These are phyloP conservation scores for Suillus plorans DNA, from an alignment of 768 basidiomycete genomes.

Conservation along the genomic window DNA sequence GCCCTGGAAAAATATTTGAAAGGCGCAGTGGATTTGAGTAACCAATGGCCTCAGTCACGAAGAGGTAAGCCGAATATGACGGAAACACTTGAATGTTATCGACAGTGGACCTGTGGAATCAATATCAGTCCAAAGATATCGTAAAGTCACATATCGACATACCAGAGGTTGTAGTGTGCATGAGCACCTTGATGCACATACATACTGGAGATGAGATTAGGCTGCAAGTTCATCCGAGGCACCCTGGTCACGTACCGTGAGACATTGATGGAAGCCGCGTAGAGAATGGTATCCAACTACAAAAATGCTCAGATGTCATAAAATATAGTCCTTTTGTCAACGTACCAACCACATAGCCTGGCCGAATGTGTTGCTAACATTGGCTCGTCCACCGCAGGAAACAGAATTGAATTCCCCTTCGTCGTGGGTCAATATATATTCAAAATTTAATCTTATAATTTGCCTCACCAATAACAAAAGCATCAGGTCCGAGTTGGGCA, in stretches of 20 bases:
- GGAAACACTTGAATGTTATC: slow-evolving; percentile 53
- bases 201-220: slow-evolving; percentile 29
- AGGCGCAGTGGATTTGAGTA: slow-evolving; percentile 43
- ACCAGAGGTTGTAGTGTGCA: slow-evolving; percentile 52
- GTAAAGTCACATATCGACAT: slow-evolving; percentile 8
- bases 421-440: background rate
- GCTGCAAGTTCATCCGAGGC: background rate
- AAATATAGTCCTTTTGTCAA: slow-evolving; percentile 27
- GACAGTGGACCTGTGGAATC: slow-evolving; percentile 43
- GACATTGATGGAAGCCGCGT: slow-evolving; percentile 41
- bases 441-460: background rate
- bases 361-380: slow-evolving; percentile 54
- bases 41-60: slow-evolving; percentile 48
- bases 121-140: background rate
- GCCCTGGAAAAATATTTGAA: slow-evolving; percentile 50
- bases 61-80: slow-evolving; percentile 52
- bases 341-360: slow-evolving; percentile 54
- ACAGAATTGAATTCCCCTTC: slow-evolving; percentile 57
- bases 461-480: slow-evolving; percentile 45
- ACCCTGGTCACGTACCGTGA: slow-evolving; percentile 35
- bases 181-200: slow-evolving; percentile 58
- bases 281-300: slow-evolving; percentile 20
- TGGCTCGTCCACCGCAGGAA: slow-evolving; percentile 49
- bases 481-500: slow-evolving; percentile 45
- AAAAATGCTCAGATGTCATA: background rate